phyloP scores from a whole-genome alignment of 257 asterid species.

The Solanum appendiculatum region DNA sequence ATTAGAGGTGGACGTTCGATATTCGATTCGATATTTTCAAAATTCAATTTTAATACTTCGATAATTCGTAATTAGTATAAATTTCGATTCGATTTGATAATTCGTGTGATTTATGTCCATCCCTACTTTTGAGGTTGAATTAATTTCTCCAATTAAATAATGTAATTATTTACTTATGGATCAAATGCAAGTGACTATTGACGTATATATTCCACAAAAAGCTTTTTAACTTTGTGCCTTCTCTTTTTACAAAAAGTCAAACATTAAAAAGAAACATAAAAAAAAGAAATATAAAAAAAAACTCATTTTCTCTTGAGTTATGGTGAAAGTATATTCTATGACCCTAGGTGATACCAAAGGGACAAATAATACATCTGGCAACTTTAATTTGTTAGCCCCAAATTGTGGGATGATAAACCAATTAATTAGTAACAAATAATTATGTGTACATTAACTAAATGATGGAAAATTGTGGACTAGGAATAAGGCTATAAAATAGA shows the following conservation, averaged over 20 bases:
- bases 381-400: not conserved
- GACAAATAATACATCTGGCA: not conserved
- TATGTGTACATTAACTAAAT: not conserved
- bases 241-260: not conserved
- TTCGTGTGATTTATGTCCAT: not conserved
- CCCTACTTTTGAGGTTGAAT: not conserved
- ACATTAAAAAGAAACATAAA: not conserved
- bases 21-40: accelerated
- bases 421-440: not conserved
- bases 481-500: not conserved
- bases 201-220: not conserved
- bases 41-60: not conserved
- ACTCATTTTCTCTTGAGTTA: not conserved
- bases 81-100: accelerated
- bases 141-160: not conserved
- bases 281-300: too few species aligned
- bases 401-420: not conserved
- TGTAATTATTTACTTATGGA: not conserved
- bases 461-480: not conserved
- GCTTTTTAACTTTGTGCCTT: not conserved
- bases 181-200: not conserved
- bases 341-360: not conserved
- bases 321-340: not conserved
- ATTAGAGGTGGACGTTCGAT: accelerated
- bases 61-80: too few species aligned